These are phyloP conservation scores for Pholiota molesta DNA, from an alignment of 768 basidiomycete species.

Conservation along the genomic window DNA sequence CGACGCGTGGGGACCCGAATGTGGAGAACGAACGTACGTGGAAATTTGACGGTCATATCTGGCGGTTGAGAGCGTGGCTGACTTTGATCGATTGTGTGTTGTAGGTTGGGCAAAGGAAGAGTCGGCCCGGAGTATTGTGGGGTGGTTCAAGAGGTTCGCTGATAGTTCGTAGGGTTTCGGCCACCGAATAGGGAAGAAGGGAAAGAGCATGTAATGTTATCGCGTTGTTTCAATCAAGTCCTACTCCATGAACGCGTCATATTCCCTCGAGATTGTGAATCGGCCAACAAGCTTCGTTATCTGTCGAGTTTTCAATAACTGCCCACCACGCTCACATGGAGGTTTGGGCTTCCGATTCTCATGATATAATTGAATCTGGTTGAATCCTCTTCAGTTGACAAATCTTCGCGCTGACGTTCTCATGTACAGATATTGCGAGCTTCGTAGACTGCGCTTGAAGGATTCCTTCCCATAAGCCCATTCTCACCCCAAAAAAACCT, in stretches of 20 bases:
- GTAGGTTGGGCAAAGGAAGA: slow-evolving; percentile 66
- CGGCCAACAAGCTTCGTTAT: background rate
- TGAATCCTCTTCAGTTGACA: background rate
- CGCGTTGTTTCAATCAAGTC: background rate
- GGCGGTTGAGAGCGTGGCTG: too few relatives aligned
- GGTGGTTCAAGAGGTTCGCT: slow-evolving; percentile 55
- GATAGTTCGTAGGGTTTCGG: background rate
- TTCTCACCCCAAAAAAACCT: background rate
- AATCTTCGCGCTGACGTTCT: background rate
- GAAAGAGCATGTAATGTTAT: background rate
- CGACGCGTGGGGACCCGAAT: slow-evolving; percentile 45
- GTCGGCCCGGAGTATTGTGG: slow-evolving; percentile 49
- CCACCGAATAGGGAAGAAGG: background rate
- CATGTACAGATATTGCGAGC: background rate
- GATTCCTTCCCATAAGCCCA: background rate
- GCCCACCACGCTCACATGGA: background rate
- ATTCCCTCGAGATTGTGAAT: background rate
- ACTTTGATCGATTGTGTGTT: too few relatives aligned
- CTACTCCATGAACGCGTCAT: background rate
- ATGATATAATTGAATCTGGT: too few relatives aligned
- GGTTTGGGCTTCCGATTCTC: background rate
- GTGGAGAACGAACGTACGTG: slow-evolving; percentile 42
- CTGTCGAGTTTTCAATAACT: background rate
- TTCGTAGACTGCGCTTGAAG: too few relatives aligned
- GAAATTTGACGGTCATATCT: too few relatives aligned